These are phyloP conservation scores for Orbilia ellipsospora DNA, from an alignment of 2,329 filamentous ascomycete species.

Conservation along the genomic window DNA sequence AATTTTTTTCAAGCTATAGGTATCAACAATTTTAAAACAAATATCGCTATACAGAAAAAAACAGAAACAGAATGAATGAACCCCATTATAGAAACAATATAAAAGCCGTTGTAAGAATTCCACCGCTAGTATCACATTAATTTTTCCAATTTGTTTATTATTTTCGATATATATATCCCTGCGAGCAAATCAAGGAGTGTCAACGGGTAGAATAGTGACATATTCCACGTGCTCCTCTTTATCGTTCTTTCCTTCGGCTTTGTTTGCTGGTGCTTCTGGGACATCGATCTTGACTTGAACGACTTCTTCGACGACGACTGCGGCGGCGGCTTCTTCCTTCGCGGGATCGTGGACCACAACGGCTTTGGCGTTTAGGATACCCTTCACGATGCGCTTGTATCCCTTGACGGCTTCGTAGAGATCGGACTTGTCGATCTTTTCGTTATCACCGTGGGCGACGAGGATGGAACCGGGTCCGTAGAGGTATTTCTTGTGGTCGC, in stretches of 20 bases:
- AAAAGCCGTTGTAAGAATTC: background rate
- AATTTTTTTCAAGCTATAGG: slow-evolving; percentile 1
- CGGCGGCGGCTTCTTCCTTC: slow-evolving; percentile 16
- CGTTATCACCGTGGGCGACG: slow-evolving; percentile 86
- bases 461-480: slow-evolving; percentile 78
- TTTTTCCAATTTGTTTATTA: background rate
- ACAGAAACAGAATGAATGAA: background rate
- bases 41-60: slow-evolving; percentile 31
- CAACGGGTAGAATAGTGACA: slow-evolving; percentile 46
- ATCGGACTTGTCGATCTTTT: slow-evolving; percentile 79
- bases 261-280: slow-evolving; percentile 25
- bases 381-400: slow-evolving; percentile 76
- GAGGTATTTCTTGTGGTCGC: slow-evolving; percentile 74
- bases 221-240: slow-evolving; percentile 37
- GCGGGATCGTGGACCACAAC: slow-evolving; percentile 30
- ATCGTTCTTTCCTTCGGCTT: slow-evolving; percentile 19
- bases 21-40: slow-evolving; percentile 7
- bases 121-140: background rate
- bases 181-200: slow-evolving; percentile 4
- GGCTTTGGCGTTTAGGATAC: slow-evolving; percentile 45
- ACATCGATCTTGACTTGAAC: slow-evolving; percentile 23
- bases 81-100: background rate
- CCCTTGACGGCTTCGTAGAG: slow-evolving; percentile 81
- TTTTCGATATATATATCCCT: no score
- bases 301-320: background rate